These are phyloP conservation scores for Aspergillus baeticus DNA, from an alignment of 495 filamentous ascomycete species.

Conservation along the genomic window DNA sequence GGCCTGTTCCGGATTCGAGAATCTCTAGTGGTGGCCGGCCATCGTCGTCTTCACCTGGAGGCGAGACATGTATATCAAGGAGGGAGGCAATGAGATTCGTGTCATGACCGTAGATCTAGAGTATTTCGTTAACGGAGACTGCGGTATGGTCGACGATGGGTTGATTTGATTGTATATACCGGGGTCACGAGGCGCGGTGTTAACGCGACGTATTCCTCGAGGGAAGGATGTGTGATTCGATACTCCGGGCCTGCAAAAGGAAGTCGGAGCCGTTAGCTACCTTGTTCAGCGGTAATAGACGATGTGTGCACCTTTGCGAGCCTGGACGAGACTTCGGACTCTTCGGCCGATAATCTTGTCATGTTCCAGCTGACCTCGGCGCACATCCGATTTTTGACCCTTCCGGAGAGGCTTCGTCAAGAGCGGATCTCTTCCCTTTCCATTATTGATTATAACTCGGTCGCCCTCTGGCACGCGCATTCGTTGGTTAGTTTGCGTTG, in stretches of 20 bases:
- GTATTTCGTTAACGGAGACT: slow-evolving; percentile 18
- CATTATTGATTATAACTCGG: slow-evolving; percentile 49
- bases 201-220: slow-evolving; percentile 68
- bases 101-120: slow-evolving; percentile 72
- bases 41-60: slow-evolving; percentile 30
- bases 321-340: slow-evolving; percentile 53
- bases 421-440: slow-evolving; percentile 36
- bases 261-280: not conserved
- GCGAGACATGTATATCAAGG: slow-evolving; percentile 65
- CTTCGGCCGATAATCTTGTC: slow-evolving; percentile 61
- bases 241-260: slow-evolving; percentile 39
- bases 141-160: not conserved
- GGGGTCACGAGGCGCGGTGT: slow-evolving; percentile 69
- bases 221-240: slow-evolving; percentile 59
- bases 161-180: slow-evolving; percentile 40
- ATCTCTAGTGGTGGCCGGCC: slow-evolving; percentile 54
- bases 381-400: slow-evolving; percentile 44
- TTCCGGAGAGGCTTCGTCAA: slow-evolving; percentile 51
- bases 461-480: slow-evolving; percentile 50
- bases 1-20: slow-evolving; percentile 78
- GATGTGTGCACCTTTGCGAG: slow-evolving; percentile 41
- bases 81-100: slow-evolving; percentile 69
- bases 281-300: not conserved
- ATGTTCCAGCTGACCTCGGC: slow-evolving; percentile 53
- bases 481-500: slow-evolving; percentile 11